These are phyloP conservation scores for Aspergillus neotritici DNA, from an alignment of 2,329 filamentous ascomycete species.

Conservation along the genomic window DNA sequence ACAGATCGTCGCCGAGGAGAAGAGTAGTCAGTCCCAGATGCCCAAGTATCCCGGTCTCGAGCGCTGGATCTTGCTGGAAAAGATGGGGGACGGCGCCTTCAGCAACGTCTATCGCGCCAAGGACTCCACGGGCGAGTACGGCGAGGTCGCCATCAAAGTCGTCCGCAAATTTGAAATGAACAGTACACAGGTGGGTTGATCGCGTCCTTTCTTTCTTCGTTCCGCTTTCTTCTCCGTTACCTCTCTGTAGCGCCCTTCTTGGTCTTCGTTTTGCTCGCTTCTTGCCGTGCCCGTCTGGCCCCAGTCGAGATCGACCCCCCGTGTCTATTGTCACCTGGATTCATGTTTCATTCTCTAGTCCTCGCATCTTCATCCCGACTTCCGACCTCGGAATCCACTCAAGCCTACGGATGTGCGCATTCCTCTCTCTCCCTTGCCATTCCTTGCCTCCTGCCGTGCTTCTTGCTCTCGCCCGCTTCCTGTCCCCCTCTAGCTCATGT, in stretches of 20 bases:
- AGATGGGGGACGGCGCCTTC: conserved; percentile 99
- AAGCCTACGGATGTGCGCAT: conserved; percentile 93
- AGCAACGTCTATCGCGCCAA: conserved; percentile 94
- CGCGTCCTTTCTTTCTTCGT: conserved; percentile 28
- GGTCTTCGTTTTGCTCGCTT: conserved; percentile 18
- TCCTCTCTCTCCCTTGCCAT: conserved; percentile 23
- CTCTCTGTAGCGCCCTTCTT: conserved; percentile 17
- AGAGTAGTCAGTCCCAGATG: conserved; percentile 76
- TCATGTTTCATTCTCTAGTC: conserved; percentile 53
- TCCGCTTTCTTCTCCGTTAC: conserved; percentile 21
- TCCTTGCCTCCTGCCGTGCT: conserved; percentile 28
- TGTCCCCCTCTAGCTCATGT: background rate
- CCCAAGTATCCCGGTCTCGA: conserved; percentile 80
- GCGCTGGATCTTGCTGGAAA: conserved; percentile 79
- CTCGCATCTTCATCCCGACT: conserved; percentile 90
- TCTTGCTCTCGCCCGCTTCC: conserved; percentile 4
- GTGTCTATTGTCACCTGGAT: too few relatives aligned
- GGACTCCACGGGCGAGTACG: conserved; percentile 64
- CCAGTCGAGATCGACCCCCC: background rate
- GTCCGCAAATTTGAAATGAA: conserved; percentile 99
- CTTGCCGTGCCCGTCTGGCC: background rate
- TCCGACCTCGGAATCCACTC: conserved; percentile 70
- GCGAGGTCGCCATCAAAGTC: conserved; percentile 94
- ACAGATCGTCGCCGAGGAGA: conserved; percentile 85
- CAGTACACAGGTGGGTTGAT: conserved; percentile 79